These are phyloP conservation scores for Aspergillus quadrilineatus DNA, from an alignment of 2,329 filamentous ascomycete species.

Conservation along the genomic window DNA sequence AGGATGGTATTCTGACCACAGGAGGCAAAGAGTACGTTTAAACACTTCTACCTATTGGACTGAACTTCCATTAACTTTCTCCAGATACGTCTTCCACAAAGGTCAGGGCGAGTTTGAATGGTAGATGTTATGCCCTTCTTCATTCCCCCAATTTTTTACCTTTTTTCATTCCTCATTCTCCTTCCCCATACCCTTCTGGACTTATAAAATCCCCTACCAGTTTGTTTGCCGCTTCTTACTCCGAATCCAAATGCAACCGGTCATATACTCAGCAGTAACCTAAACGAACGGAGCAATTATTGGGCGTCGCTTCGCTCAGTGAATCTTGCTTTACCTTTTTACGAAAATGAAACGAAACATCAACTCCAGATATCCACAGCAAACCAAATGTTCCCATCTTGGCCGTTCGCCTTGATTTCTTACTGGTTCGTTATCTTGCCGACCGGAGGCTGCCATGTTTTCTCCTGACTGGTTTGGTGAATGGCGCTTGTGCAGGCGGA, in stretches of 20 bases:
- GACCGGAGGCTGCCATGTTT: conserved; percentile 5
- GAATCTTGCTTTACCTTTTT: background rate
- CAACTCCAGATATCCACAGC: conserved; percentile 8
- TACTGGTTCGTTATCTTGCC: background rate
- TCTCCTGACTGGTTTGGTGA: conserved; percentile 16
- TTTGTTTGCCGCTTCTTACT: background rate
- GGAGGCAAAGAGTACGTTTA: conserved; percentile 79
- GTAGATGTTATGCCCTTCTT: conserved; percentile 53
- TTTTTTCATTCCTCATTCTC: background rate
- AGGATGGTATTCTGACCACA: conserved; percentile 91
- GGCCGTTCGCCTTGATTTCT: background rate
- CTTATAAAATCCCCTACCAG: conserved; percentile 10
- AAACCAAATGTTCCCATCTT: background rate
- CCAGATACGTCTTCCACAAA: conserved; percentile 91
- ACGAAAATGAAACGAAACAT: conserved; percentile 7
- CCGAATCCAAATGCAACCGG: background rate
- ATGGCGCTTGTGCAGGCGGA: conserved; percentile 28
- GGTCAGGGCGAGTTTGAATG: conserved; percentile 97
- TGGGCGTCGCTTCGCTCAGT: background rate
- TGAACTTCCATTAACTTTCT: conserved; percentile 24
- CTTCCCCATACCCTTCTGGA: background rate
- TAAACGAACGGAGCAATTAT: background rate
- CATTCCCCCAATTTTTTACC: background rate
- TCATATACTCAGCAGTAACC: background rate
- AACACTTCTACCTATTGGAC: background rate